Percentiles rank a stretch among this genome's conserved stretches.
Conservation (phyloP, 1,284 basidiomycete genomes). For the Limonomyces culmigenus region DNA sequence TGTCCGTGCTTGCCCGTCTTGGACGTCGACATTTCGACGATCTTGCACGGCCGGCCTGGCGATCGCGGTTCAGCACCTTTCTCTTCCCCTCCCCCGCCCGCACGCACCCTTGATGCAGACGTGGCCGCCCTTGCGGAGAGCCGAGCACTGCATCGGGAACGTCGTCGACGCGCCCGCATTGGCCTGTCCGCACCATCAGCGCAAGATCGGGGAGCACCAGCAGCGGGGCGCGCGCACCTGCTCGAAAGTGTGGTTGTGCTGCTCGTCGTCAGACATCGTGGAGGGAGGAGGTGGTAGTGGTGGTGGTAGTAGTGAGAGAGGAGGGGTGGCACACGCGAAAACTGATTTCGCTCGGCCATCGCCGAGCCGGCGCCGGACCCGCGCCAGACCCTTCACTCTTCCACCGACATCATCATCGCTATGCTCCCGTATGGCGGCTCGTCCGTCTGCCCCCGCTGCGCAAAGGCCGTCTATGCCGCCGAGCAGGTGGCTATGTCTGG, state of each 20-base stretch:
- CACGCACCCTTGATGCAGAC: constrained; percentile 84
- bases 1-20: constrained; percentile 99
- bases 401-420: neutral
- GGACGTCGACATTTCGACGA: constrained; percentile 99
- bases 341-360: no score
- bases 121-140: constrained; percentile 87
- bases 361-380: no score
- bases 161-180: constrained; percentile 76
- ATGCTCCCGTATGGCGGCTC: constrained; percentile 8
- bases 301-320: constrained; percentile 8
- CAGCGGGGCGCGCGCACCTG: constrained; percentile 23
- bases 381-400: neutral
- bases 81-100: neutral
- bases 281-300: constrained; percentile 10
- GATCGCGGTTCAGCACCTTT: constrained; percentile 4
- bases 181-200: constrained; percentile 22
- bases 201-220: constrained; percentile 6
- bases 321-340: no score
- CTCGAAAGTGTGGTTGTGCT: constrained; percentile 88
- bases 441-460: constrained; percentile 47
- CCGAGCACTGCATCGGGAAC: constrained; percentile 96
- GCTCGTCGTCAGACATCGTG: constrained; percentile 84
- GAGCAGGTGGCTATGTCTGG: no score
- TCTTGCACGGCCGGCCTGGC: constrained; percentile 91
- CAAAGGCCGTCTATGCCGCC: constrained; percentile 59